Evolutionary conservation across 352 stramenopile species (phyloP).

Genomic region (Globisporangium cylindrosporum): DNA sequence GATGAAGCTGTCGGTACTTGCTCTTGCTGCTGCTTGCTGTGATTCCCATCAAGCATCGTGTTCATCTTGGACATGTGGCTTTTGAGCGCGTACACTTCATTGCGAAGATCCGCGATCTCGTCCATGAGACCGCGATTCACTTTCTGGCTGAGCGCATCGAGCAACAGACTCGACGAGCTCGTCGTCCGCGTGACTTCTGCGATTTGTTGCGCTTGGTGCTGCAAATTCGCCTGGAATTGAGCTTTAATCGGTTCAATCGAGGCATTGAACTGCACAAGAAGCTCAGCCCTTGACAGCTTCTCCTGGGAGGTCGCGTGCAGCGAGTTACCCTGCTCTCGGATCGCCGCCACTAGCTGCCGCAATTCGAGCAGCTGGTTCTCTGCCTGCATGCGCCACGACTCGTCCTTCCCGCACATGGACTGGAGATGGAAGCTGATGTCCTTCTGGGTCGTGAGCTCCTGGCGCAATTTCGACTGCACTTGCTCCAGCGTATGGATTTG

Average conservation of each 20-base stretch:
- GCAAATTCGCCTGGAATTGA: constrained; percentile 64
- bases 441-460: constrained; percentile 81
- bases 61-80: constrained; percentile 44
- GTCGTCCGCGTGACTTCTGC: constrained; percentile 55
- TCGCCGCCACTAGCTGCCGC: constrained; percentile 61
- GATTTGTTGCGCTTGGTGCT: constrained; percentile 77
- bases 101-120: constrained; percentile 47
- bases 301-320: constrained; percentile 65
- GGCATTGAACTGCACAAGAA: constrained; percentile 80
- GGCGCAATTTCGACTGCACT: constrained; percentile 67
- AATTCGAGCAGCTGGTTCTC: constrained; percentile 81
- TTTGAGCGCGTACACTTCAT: constrained; percentile 59
- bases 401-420: constrained; percentile 82
- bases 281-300: constrained; percentile 67
- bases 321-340: constrained; percentile 68
- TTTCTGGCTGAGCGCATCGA: constrained; percentile 65
- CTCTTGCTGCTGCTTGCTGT: constrained; percentile 13
- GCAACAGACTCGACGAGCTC: constrained; percentile 53
- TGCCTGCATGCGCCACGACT: constrained; percentile 81
- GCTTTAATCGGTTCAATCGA: constrained; percentile 80
- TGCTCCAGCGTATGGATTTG: constrained; percentile 79
- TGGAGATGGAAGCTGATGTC: constrained; percentile 80
- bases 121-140: constrained; percentile 54
- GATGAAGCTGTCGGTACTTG: not conserved
- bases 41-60: constrained; percentile 8